Base-by-base conservation (phyloP, 2,329 filamentous ascomycete species). In the Fusarium sp. region DNA sequence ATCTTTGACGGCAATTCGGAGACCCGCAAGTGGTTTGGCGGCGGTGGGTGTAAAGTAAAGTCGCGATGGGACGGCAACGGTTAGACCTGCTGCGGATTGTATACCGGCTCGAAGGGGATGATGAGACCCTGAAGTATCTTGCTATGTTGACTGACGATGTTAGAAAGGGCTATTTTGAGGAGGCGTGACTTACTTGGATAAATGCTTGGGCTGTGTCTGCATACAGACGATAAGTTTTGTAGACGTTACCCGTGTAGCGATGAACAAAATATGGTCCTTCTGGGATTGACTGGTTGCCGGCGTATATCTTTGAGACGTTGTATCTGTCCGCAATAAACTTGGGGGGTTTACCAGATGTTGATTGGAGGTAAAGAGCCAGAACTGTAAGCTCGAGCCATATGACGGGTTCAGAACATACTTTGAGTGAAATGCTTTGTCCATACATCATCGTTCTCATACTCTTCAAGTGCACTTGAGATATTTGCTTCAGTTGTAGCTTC, bases 1-100 rank as follows among this genome's bases (percentile, higher is more conserved):
- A 3, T 71, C 69, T 0, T 71, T 71, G 13, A 71, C 44, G 10
- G 41, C 47, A 2, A 70, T 52, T 0, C 67, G 62, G 1, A 69
- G 47, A 12, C 65, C 65, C 0, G 59, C 53, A 0, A 68, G 37
- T 0, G 65, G 65, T 3, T 61, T 46, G 0, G 60, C 37, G 2
- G 33, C 10, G 4, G 59, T 56, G 0, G 20, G 53, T 0, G 36
- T 44, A 2, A 34, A 68, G n/a, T 65, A 65, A 0, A 68, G 16
- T 4, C 65, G 59, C 0, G 65, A 68, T 1, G 65, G 65, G 3
- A 68, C 54, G 2, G 64, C 65, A 2, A 67, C 18, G 0, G 63
- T 68, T 1, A 67, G 44, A 12, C 50, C 56, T 8, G 42, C 56
- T 0, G 62, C 63, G 13, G 63, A 62, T 7, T 49, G 58, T 15